A percentile compares a stretch with the other conserved stretches of the same genome.
Evolutionary conservation across 768 basidiomycete species (phyloP).

Genomic region (Tylopilus balloui): DNA sequence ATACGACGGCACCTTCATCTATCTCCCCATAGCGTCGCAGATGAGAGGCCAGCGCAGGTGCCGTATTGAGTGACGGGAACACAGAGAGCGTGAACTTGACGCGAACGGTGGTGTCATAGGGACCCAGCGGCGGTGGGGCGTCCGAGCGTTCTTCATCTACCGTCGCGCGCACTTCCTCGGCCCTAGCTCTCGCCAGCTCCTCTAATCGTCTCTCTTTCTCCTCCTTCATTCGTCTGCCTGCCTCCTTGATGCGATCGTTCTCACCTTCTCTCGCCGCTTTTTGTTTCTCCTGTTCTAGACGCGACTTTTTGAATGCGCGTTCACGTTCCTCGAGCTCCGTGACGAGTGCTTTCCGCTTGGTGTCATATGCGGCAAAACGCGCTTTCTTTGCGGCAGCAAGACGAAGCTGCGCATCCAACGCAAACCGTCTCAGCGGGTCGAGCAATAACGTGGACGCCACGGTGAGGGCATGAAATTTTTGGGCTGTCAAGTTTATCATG

Average conservation of each 20-base stretch:
- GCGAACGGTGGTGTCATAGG: conserved; percentile 71
- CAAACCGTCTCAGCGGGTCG: conserved; percentile 73
- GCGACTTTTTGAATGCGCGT: conserved; percentile 68
- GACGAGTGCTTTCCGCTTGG: conserved; percentile 67
- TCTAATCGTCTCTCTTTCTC: conserved; percentile 55
- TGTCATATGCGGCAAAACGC: conserved; percentile 66
- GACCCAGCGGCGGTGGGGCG: conserved; percentile 59
- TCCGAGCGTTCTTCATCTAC: conserved; percentile 34
- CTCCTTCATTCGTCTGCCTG: conserved; percentile 63
- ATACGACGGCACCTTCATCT: conserved; percentile 61
- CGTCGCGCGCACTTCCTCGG: conserved; percentile 23
- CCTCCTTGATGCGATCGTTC: conserved; percentile 71
- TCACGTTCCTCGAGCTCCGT: conserved; percentile 80
- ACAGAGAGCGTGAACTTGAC: conserved; percentile 62
- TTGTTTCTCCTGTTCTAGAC: conserved; percentile 56
- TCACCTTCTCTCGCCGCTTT: conserved; percentile 51
- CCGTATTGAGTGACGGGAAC: conserved; percentile 34
- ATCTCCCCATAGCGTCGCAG: conserved; percentile 58
- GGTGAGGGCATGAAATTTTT: conserved; percentile 82
- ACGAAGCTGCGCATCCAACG: conserved; percentile 75
- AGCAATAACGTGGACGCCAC: conserved; percentile 77
- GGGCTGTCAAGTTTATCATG: conserved; percentile 37
- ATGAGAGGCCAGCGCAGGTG: conserved; percentile 32
- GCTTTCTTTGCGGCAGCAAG: conserved; percentile 63
- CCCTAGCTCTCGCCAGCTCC: conserved; percentile 38